Evolutionary conservation across 2,329 filamentous ascomycete genomes (phyloP).

Genomic region (Penicillium sp.): DNA sequence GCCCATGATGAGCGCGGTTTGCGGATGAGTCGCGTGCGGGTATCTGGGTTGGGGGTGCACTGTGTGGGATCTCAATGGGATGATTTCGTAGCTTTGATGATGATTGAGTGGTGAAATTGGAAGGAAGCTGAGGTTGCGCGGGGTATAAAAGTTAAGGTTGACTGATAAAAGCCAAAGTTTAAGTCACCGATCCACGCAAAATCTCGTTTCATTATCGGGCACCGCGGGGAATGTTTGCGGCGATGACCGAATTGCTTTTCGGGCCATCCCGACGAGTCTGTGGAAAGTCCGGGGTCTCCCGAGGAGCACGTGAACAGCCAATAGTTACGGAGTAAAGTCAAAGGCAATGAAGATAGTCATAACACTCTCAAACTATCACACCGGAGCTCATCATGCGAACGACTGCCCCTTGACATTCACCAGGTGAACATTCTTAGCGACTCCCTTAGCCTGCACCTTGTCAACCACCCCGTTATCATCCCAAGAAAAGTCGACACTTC

Average conservation of each 20-base stretch:
- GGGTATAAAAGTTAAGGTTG: neutral
- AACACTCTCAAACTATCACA: neutral
- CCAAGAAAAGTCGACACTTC: conserved; percentile 15
- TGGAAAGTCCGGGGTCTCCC: conserved; percentile 3
- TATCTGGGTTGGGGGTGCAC: neutral
- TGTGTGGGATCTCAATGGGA: neutral
- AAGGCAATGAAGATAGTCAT: neutral
- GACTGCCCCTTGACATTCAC: neutral
- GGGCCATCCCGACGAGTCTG: neutral
- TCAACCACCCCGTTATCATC: conserved; percentile 11
- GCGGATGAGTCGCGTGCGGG: neutral
- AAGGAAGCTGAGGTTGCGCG: neutral
- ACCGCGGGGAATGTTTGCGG: conserved; percentile 1
- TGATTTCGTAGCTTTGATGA: neutral
- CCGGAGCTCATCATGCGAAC: neutral
- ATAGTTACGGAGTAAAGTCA: no score
- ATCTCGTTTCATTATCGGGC: neutral
- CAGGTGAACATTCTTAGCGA: conserved; percentile 3
- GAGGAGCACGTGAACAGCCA: neutral
- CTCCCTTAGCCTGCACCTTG: neutral
- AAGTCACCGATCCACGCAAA: neutral
- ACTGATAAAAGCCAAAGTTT: neutral
- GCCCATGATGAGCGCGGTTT: conserved; percentile 12
- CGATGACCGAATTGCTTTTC: conserved; percentile 2
- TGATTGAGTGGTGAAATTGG: neutral